phyloP scores from a whole-genome alignment of 2,329 filamentous ascomycete species.

The Epichloe festucae region DNA sequence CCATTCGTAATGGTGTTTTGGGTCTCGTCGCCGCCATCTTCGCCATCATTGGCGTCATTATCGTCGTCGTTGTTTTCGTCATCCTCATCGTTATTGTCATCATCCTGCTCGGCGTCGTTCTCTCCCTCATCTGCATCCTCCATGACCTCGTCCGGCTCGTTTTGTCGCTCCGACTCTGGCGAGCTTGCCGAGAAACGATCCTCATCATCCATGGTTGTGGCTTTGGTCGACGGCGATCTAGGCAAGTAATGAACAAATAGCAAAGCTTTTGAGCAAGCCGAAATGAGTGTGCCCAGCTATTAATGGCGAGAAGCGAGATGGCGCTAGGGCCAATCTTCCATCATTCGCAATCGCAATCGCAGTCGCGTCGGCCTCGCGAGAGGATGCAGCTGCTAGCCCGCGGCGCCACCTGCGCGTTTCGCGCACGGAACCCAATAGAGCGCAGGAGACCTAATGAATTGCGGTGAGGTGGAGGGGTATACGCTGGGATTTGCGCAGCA shows the following conservation, averaged over 20 bases:
- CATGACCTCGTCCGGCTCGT: slow-evolving; percentile 46
- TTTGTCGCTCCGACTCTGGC: slow-evolving; percentile 20
- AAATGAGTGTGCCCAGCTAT: too few relatives aligned
- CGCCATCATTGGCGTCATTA: slow-evolving; percentile 29
- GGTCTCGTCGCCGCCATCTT: slow-evolving; percentile 20
- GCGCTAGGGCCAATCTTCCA: neutral
- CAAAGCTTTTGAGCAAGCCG: neutral
- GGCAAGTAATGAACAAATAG: neutral
- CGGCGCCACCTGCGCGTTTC: neutral
- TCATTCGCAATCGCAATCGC: neutral
- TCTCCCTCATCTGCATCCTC: slow-evolving; percentile 33
- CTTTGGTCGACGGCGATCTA: neutral
- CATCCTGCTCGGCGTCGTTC: slow-evolving; percentile 24
- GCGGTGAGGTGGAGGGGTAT: neutral
- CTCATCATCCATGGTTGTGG: slow-evolving; percentile 18
- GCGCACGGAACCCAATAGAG: neutral
- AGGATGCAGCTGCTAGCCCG: neutral
- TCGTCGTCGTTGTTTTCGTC: slow-evolving; percentile 23
- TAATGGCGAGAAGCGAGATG: neutral
- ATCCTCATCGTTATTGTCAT: slow-evolving; percentile 24
- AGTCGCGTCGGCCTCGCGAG: neutral
- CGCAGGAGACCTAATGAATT: neutral
- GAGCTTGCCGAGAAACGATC: slow-evolving; percentile 21
- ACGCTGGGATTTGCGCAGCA: too few relatives aligned
- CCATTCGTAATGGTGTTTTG: slow-evolving; percentile 13